These are phyloP conservation scores for Ophiosphaerella narmari DNA, from an alignment of 2,329 filamentous ascomycete genomes.

Conservation along the genomic window DNA sequence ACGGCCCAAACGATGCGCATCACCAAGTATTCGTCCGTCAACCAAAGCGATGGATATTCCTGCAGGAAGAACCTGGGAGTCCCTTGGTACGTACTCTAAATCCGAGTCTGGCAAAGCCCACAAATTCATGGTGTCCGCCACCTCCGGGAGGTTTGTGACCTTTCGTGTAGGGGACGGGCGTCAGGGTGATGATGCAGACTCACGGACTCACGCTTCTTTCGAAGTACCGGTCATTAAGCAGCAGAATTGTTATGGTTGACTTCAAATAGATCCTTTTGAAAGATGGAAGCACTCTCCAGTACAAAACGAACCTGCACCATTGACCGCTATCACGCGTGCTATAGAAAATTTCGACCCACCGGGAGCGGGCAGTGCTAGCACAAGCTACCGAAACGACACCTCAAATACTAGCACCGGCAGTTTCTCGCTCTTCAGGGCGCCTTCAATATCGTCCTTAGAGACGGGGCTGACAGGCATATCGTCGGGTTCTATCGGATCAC, in stretches of 20 bases:
- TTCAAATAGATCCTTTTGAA: conserved; percentile 64
- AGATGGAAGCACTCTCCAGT: conserved; percentile 72
- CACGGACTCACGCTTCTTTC: not conserved
- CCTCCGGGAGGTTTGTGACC: conserved; percentile 27
- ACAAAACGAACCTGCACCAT: conserved; percentile 69
- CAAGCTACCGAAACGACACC: conserved; percentile 52
- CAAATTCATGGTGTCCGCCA: conserved; percentile 19
- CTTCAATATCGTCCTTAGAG: conserved; percentile 60
- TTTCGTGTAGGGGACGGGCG: conserved; percentile 19
- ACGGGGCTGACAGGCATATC: conserved; percentile 57
- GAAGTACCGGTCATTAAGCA: conserved; percentile 17
- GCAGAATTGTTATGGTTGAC: conserved; percentile 46
- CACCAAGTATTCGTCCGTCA: conserved; percentile 68
- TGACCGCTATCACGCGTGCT: conserved; percentile 67
- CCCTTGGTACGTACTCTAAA: conserved; percentile 38
- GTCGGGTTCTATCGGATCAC: conserved; percentile 58
- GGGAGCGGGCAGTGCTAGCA: conserved; percentile 40
- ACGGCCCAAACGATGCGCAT: conserved; percentile 68
- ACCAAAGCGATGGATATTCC: conserved; percentile 76
- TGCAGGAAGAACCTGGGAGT: conserved; percentile 60
- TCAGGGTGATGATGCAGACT: conserved; percentile 4
- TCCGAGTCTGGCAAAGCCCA: conserved; percentile 17
- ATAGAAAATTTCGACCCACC: conserved; percentile 50
- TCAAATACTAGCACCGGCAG: conserved; percentile 55
- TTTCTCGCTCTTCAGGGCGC: conserved; percentile 57